Percentiles rank a stretch among this genome's conserved stretches.
Evolutionary conservation across 2,329 filamentous ascomycete species (phyloP).

Genomic region (Botrytis cinerea): DNA sequence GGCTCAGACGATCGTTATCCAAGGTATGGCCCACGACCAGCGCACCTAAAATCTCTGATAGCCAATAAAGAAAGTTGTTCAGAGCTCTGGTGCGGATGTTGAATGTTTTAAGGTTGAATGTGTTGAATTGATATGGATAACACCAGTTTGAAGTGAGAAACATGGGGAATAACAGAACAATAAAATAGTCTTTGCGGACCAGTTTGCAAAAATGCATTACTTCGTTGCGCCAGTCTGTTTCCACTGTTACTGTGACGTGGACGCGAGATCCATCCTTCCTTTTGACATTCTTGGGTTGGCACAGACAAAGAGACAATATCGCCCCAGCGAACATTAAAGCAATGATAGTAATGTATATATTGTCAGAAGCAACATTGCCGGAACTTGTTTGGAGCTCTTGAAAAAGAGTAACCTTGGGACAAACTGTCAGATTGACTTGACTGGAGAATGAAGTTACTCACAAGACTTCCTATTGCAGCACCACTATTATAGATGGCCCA

Average conservation of each 20-base stretch:
- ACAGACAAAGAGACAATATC: constrained; percentile 65
- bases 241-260: constrained; percentile 71
- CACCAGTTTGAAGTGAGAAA: constrained; percentile 78
- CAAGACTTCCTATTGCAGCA: constrained; percentile 27
- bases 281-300: constrained; percentile 68
- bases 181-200: constrained; percentile 67
- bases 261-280: constrained; percentile 76
- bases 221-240: constrained; percentile 80
- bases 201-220: constrained; percentile 71
- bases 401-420: constrained; percentile 60
- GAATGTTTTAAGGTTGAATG: constrained; percentile 68
- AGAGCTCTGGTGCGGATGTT: constrained; percentile 71
- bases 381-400: constrained; percentile 63
- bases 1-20: constrained; percentile 59
- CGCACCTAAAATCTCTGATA: constrained; percentile 73
- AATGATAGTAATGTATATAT: constrained; percentile 27
- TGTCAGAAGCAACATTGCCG: constrained; percentile 30
- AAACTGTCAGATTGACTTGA: constrained; percentile 6
- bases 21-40: constrained; percentile 70
- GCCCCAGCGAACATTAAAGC: constrained; percentile 48
- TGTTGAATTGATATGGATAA: constrained; percentile 76
- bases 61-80: constrained; percentile 75
- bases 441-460: constrained; percentile 9
- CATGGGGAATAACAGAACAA: constrained; percentile 75
- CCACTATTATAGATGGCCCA: constrained; percentile 28